phyloP scores from a whole-genome alignment of 2,329 filamentous ascomycete species.

The Fusarium haematococcum region DNA sequence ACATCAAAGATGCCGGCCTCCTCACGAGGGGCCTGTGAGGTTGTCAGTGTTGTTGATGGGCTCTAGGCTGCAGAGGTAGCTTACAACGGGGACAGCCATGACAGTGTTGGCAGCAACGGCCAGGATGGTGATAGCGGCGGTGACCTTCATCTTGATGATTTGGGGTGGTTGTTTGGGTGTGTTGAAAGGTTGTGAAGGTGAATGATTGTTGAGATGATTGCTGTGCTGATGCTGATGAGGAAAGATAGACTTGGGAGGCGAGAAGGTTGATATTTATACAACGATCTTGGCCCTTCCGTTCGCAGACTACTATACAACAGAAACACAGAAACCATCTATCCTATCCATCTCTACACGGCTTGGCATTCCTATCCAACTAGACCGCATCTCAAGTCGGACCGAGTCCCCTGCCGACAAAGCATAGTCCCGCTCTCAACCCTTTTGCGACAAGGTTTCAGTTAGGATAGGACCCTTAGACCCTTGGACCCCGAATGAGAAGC shows the following conservation, averaged over 20 bases:
- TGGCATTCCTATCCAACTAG: not conserved
- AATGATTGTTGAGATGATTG: not conserved
- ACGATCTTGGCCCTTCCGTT: not conserved
- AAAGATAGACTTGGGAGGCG: not conserved
- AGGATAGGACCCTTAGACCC: not conserved
- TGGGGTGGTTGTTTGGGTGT: not conserved
- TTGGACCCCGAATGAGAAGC: not conserved
- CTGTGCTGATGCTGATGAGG: not conserved
- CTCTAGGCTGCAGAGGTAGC: not conserved
- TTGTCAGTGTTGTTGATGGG: not conserved
- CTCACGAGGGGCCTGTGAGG: not conserved
- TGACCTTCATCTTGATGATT: slow-evolving; percentile 12
- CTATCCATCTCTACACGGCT: not conserved
- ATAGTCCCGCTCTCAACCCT: not conserved
- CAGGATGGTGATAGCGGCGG: slow-evolving; percentile 1
- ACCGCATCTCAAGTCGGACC: not conserved
- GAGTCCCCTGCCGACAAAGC: not conserved
- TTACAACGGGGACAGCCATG: not conserved
- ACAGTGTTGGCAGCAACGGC: slow-evolving; percentile 1
- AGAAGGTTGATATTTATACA: not conserved
- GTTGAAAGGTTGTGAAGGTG: not conserved
- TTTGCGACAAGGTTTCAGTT: not conserved
- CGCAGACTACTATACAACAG: not conserved
- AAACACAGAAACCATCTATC: not conserved
- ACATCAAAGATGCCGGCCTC: not conserved